A percentile compares a stretch with the other conserved stretches of the same genome.
phyloP scores from a whole-genome alignment of 805 yeast genomes.

The Zygosaccharomyces lentus region DNA sequence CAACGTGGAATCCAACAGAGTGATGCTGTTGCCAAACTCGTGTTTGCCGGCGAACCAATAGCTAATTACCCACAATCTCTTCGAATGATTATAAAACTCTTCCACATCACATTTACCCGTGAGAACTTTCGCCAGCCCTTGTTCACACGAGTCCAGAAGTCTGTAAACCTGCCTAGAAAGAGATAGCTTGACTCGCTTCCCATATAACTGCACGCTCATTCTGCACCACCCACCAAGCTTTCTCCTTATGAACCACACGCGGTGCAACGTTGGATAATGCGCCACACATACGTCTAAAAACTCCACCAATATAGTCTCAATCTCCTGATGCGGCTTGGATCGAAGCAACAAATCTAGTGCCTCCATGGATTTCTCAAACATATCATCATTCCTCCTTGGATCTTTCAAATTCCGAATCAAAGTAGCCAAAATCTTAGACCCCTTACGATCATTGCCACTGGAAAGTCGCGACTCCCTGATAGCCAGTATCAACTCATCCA shows the following conservation, averaged over 20 bases:
- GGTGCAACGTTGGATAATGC: constrained; percentile 14
- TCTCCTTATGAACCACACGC: constrained; percentile 28
- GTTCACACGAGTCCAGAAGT: constrained; percentile 16
- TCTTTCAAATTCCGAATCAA: constrained; percentile 22
- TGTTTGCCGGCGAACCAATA: constrained; percentile 23
- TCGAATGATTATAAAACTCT: constrained; percentile 10
- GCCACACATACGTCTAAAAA: constrained; percentile 16
- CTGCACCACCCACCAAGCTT: constrained; percentile 29
- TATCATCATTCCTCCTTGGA: constrained; percentile 6
- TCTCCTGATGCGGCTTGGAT: constrained; percentile 24
- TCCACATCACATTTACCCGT: constrained; percentile 11
- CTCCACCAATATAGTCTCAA: constrained; percentile 17
- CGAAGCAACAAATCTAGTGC: constrained; percentile 28
- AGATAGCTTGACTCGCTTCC: constrained; percentile 10
- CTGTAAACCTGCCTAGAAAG: constrained; percentile 12
- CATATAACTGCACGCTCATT: constrained; percentile 13
- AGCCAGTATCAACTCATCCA: constrained; percentile 31
- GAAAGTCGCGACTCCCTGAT: constrained; percentile 20
- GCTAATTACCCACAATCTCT: constrained; percentile 20
- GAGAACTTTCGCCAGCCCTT: constrained; percentile 16
- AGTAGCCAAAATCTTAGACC: constrained; percentile 22
- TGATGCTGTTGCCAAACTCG: constrained; percentile 13
- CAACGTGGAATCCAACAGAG: constrained; percentile 18
- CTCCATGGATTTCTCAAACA: constrained; percentile 27
- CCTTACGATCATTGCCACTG: constrained; percentile 11